Percentiles rank a stretch among this genome's conserved stretches.
Evolutionary conservation across 495 filamentous ascomycete species (phyloP).

Genomic region (Xylaria venustula): DNA sequence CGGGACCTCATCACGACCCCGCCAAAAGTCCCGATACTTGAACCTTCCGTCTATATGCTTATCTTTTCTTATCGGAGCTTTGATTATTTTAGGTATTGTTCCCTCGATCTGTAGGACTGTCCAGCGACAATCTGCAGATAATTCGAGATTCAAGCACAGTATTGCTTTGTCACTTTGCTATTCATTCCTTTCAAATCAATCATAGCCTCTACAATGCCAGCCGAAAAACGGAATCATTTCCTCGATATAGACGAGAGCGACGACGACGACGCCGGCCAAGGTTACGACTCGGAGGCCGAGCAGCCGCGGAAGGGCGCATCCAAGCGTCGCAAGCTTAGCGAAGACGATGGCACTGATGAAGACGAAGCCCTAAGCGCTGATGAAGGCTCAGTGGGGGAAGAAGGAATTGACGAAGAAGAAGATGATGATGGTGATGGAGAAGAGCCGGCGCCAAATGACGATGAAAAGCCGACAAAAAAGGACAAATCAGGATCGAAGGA

Average conservation of each 20-base stretch:
- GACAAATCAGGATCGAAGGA: constrained; percentile 23
- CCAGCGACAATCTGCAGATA: not conserved
- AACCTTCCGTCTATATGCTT: not conserved
- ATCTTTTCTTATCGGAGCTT: constrained; percentile 7
- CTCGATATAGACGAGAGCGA: constrained; percentile 70
- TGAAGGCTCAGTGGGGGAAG: constrained; percentile 23
- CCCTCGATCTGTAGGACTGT: not conserved
- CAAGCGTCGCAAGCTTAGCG: constrained; percentile 66
- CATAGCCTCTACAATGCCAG: constrained; percentile 48
- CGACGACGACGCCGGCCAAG: constrained; percentile 59
- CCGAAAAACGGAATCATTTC: constrained; percentile 72
- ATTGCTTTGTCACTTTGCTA: not conserved
- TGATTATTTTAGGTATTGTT: not conserved
- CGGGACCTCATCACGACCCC: constrained; percentile 10
- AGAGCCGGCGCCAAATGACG: constrained; percentile 25
- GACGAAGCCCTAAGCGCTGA: constrained; percentile 28
- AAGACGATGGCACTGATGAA: constrained; percentile 45
- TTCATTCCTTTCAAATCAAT: not conserved
- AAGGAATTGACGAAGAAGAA: constrained; percentile 21
- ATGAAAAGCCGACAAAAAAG: constrained; percentile 4
- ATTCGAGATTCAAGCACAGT: not conserved
- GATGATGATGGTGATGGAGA: constrained; percentile 26
- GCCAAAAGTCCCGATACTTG: constrained; percentile 15
- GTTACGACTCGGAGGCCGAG: constrained; percentile 68
- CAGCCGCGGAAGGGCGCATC: constrained; percentile 62